Base-by-base conservation (phyloP, 202 grass and related monocot species). In the Bolboschoenoplectus hybrid region DNA sequence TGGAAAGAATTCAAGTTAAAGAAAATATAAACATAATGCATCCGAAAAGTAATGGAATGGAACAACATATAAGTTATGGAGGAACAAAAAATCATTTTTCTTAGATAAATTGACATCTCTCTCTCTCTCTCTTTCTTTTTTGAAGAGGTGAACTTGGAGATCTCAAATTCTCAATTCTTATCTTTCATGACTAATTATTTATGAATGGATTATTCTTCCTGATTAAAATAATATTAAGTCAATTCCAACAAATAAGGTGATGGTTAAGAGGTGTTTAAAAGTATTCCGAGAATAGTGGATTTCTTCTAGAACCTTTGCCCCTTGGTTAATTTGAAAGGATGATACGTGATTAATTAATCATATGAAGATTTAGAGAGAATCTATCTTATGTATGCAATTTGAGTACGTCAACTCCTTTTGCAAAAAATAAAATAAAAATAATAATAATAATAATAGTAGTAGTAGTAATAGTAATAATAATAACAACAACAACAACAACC, bases 311-410 rank as follows among this genome's bases (percentile, higher is more conserved):
- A 84, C 11, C 44, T 57, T 52, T 66, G 63, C 17, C 46, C 82
- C 63, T 39, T 84, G 82, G 65, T 84, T 69, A 84, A 26, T 69
- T 41, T 71, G 32, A 84, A 71, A 60, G 12, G 32, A 2, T 13
- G 26, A 10, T 8, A 43, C 17, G 3, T 44, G 14, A 61, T 60
- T 58, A 79, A 60, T 61, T 80, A 79, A 58, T 39, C 0, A 60
- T 41, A 41, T 11, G 7, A 43, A 79, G 7, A 79, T 60, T 41
- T 57, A 39, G 35, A 0, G 3, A 41, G 36, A 60, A 79, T 49
- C 70, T 35, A 7, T 76, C 10, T 74, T 36, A 80, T 60, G 53
- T 36, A 61, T 61, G 8, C 16, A 53, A 80, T 80, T 80, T 80
- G 8, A 11, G 6, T 26, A 11, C 47, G 51, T 76, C 26, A 12